These are phyloP conservation scores for Pseudozyma hubeiensis DNA, from an alignment of 1,284 basidiomycete genomes.

Conservation along the genomic window DNA sequence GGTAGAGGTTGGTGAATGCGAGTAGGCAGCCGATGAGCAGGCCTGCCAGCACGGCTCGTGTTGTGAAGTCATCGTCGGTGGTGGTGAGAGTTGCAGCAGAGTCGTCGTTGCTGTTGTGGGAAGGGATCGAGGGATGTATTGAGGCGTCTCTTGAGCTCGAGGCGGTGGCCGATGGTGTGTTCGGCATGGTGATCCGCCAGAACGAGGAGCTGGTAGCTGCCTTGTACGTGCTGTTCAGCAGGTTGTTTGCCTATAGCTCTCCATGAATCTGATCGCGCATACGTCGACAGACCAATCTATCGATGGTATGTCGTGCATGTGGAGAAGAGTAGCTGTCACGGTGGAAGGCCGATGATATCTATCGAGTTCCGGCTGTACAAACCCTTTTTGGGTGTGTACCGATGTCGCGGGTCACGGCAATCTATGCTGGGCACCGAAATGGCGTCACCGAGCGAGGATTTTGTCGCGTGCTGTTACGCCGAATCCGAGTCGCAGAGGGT, in stretches of 20 bases:
- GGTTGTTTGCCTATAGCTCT: too few species aligned
- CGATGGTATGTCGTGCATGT: too few species aligned
- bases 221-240: too few species aligned
- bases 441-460: too few species aligned
- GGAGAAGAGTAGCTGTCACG: too few species aligned
- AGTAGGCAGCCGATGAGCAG: conserved; percentile 79
- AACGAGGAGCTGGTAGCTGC: too few species aligned
- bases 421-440: neutral
- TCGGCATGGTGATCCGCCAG: too few species aligned
- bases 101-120: neutral
- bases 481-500: too few species aligned
- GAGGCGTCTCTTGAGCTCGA: conserved; percentile 4
- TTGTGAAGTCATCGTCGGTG: conserved; percentile 37
- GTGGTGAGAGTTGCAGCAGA: neutral
- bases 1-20: conserved; percentile 81
- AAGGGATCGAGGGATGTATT: neutral
- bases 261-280: too few species aligned
- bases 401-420: neutral
- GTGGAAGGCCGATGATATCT: neutral
- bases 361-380: neutral
- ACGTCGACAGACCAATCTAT: too few species aligned
- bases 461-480: too few species aligned
- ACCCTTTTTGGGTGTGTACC: neutral
- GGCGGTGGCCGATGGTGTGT: neutral
- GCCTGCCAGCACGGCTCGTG: conserved; percentile 74